Conservation (phyloP, 148 eudicot species). For the Suaeda aralocaspica region DNA sequence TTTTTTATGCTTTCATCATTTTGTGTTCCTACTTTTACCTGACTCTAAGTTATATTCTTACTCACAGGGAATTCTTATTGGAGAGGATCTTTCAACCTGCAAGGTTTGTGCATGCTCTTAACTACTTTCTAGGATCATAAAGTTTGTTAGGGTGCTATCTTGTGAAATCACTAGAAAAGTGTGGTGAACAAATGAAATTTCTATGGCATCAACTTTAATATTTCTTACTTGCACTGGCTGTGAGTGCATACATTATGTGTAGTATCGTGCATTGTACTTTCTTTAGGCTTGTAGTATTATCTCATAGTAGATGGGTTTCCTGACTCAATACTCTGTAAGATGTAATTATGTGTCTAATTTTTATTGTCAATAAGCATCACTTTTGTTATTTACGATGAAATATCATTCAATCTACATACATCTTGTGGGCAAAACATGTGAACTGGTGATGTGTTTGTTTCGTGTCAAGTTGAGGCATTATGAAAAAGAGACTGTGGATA, state of each 20-base stretch:
- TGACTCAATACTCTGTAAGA: no score
- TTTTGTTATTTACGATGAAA: no score
- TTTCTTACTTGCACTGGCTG: no score
- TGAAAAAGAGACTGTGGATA: neutral
- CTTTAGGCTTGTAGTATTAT: no score
- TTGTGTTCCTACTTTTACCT: neutral
- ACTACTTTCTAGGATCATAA: neutral
- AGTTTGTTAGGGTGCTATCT: neutral
- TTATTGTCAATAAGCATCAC: no score
- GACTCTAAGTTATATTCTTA: neutral
- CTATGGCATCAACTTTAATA: neutral
- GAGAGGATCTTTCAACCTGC: slow-evolving; percentile 36
- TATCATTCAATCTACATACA: no score
- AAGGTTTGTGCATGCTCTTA: slow-evolving; percentile 38
- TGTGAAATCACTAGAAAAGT: neutral
- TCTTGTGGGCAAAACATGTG: no score
- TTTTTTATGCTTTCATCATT: neutral
- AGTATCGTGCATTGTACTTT: no score
- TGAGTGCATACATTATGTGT: no score
- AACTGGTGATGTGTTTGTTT: neutral
- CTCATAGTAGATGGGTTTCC: no score
- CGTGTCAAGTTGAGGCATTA: neutral
- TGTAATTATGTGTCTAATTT: no score
- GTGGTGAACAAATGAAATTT: neutral
- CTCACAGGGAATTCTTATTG: slow-evolving; percentile 59